Percentiles rank a stretch among this genome's conserved stretches.
Conservation (phyloP, 768 basidiomycete species). For the Cystofilobasidium ferigula region DNA sequence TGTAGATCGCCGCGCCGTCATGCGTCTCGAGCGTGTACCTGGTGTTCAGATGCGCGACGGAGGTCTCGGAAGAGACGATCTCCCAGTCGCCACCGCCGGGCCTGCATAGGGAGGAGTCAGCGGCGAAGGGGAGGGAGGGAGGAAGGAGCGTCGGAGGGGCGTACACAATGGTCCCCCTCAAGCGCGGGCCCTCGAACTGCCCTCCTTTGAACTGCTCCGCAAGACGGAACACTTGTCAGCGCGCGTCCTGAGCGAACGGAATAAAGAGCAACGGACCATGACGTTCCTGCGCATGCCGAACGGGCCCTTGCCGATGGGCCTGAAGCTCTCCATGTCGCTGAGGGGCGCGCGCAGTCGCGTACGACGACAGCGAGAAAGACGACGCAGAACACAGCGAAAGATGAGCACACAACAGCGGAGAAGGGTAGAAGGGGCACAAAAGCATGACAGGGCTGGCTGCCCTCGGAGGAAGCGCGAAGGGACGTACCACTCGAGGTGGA, state of each 20-base stretch:
- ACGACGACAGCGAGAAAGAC: too few relatives aligned
- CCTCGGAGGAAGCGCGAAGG: neutral
- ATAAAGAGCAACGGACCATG: constrained; percentile 23
- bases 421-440: neutral
- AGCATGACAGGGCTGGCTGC: neutral
- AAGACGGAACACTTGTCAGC: neutral
- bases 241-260: neutral
- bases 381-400: too few relatives aligned
- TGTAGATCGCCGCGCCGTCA: constrained; percentile 29
- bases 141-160: neutral
- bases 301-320: constrained; percentile 29
- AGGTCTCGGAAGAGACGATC: constrained; percentile 48
- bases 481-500: constrained; percentile 30
- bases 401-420: too few relatives aligned
- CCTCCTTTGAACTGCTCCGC: constrained; percentile 27
- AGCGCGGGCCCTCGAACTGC: constrained; percentile 29
- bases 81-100: constrained; percentile 33
- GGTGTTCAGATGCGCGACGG: constrained; percentile 29
- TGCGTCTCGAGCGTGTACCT: constrained; percentile 31
- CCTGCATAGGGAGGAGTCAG: neutral
- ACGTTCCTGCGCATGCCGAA: constrained; percentile 30
- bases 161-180: constrained; percentile 27
- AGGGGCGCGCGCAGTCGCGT: neutral
- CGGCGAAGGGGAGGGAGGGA: neutral
- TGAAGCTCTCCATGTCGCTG: constrained; percentile 30